Evolutionary conservation across 1,284 basidiomycete genomes (phyloP), one percentile per base, ranked within the genome.

Genomic region (Ceratobasidium sp.): DNA sequence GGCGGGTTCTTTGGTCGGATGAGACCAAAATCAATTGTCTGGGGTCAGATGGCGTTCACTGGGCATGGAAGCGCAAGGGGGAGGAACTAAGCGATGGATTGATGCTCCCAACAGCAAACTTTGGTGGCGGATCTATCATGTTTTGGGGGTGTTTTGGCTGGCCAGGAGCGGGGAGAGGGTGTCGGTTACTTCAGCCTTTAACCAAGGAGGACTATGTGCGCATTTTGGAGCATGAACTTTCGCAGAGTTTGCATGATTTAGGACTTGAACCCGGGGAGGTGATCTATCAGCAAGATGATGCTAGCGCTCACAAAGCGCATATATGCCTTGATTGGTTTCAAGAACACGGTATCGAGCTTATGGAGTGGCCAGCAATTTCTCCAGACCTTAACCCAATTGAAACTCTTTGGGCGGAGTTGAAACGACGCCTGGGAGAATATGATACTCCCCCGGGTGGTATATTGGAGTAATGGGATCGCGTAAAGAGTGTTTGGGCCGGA

Each of bases 361-460:
- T 64, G 30, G 46, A 50, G 45, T 64, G 61, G 61, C 61, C 61
- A 2, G 0, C 45, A 10, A 39, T 55, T 36, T 55, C 64, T 14
- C 64, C 64, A 26, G 52, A 55, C 18, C 64, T 67, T 26, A 67
- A 67, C 21, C 64, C 64, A 2, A 67, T 67, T 45, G 64, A 67
- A 28, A 67, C 53, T 26, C 28, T 55, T 12, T 67, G 64, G 34
- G 30, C 50, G 8, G n/a, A 67, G 50, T 3, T 67, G 14, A 67
- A 67, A 39, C n/a, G n/a, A n/a, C n/a, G n/a, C n/a, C n/a, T n/a
- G n/a, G n/a, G n/a, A n/a, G n/a, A n/a, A n/a, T n/a, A n/a, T n/a
- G n/a, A n/a, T n/a, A n/a, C n/a, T n/a, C n/a, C n/a, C n/a, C n/a
- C n/a, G n/a, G n/a, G n/a, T n/a, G n/a, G n/a, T n/a, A n/a, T n/a